These are phyloP conservation scores for Gossypium bickii DNA, from an alignment of 345 rosid species.

Conservation along the genomic window DNA sequence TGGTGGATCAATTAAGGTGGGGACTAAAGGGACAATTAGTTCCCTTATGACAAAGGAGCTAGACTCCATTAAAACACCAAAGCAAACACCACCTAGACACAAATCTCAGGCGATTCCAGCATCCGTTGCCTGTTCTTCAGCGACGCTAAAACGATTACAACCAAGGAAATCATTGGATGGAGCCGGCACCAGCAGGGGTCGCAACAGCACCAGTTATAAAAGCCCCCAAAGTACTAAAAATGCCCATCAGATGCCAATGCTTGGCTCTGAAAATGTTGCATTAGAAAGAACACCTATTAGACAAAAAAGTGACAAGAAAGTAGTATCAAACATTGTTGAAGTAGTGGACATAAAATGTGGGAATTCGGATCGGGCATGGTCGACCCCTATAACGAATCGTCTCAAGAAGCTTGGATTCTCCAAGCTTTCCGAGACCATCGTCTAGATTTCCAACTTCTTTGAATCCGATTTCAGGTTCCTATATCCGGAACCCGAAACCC, in stretches of 20 bases:
- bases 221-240: conserved; percentile 36
- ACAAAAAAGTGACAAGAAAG: conserved; percentile 52
- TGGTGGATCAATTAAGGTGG: conserved; percentile 85
- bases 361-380: conserved; percentile 71
- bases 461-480: conserved; percentile 51
- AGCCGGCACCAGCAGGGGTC: conserved; percentile 70
- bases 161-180: conserved; percentile 57
- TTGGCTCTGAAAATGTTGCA: conserved; percentile 44
- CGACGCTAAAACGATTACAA: conserved; percentile 49
- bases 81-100: conserved; percentile 32
- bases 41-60: conserved; percentile 80
- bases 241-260: conserved; percentile 58
- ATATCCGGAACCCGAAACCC: conserved; percentile 39
- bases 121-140: conserved; percentile 45
- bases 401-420: conserved; percentile 97
- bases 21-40: conserved; percentile 80
- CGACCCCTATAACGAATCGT: conserved; percentile 60
- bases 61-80: conserved; percentile 52
- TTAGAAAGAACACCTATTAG: conserved; percentile 58
- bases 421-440: conserved; percentile 68
- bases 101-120: conserved; percentile 44
- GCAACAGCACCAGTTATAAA: conserved; percentile 26
- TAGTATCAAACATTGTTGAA: conserved; percentile 59
- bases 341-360: conserved; percentile 89
- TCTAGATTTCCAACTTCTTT: conserved; percentile 46